phyloP scores from a whole-genome alignment of 257 asterid species.

The Scutellaria baicalensis region DNA sequence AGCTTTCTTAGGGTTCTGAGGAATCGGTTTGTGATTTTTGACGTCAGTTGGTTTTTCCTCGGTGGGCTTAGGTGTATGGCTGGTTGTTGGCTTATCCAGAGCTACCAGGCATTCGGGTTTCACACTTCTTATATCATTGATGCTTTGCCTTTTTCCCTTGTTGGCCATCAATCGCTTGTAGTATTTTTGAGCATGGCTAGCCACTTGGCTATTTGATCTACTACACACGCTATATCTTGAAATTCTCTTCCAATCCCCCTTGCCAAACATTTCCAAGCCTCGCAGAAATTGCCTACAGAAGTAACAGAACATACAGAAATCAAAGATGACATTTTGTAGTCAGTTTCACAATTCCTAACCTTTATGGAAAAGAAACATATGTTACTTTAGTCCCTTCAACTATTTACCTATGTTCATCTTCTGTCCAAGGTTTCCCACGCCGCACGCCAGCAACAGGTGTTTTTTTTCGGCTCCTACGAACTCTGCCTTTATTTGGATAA shows the following conservation, averaged over 20 bases:
- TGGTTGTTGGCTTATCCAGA: neutral
- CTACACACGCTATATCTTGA: conserved; percentile 5
- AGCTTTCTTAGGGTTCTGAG: neutral
- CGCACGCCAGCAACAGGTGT: neutral
- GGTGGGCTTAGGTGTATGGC: neutral
- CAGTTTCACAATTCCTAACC: neutral
- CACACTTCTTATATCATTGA: conserved; percentile 9
- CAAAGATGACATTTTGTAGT: neutral
- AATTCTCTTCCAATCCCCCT: conserved; percentile 30
- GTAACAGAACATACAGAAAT: neutral
- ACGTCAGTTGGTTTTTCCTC: neutral
- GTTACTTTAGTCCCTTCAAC: too few species aligned
- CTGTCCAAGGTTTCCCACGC: conserved; percentile 39
- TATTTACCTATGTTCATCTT: conserved; percentile 41
- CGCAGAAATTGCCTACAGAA: conserved; percentile 17
- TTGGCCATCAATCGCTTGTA: conserved; percentile 13
- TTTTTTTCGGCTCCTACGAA: conserved; percentile 8
- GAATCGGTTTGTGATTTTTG: neutral
- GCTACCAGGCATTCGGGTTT: neutral
- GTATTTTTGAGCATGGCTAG: conserved; percentile 29
- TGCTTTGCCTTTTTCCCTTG: conserved; percentile 8
- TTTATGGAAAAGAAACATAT: neutral
- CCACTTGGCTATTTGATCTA: conserved; percentile 23
- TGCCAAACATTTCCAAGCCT: conserved; percentile 23
- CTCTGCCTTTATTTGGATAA: conserved; percentile 10